phyloP scores from a whole-genome alignment of 192 early-diverging fungal genomes.

The Coemansia sp. region DNA sequence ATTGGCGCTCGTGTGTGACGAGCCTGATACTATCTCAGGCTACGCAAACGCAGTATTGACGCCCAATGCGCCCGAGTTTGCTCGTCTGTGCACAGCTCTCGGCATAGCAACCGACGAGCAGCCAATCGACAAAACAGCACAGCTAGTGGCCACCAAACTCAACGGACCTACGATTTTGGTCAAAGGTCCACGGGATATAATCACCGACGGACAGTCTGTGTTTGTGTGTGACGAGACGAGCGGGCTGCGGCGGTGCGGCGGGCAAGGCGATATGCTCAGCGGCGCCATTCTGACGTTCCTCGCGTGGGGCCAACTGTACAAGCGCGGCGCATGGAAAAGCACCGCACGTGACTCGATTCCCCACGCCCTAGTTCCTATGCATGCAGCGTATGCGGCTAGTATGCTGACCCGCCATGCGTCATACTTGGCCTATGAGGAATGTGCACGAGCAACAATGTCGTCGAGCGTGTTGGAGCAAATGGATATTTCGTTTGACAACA shows the following conservation, averaged over 20 bases:
- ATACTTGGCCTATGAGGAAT: constrained; percentile 48
- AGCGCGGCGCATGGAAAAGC: constrained; percentile 57
- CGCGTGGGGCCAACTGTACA: constrained; percentile 77
- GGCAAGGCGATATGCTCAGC: constrained; percentile 92
- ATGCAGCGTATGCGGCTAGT: constrained; percentile 64
- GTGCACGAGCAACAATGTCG: constrained; percentile 40
- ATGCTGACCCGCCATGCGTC: constrained; percentile 48
- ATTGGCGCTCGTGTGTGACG: constrained; percentile 69
- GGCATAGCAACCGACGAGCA: constrained; percentile 41
- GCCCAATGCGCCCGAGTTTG: constrained; percentile 87
- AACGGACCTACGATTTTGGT: constrained; percentile 77
- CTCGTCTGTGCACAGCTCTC: constrained; percentile 64
- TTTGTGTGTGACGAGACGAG: constrained; percentile 64
- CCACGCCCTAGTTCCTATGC: constrained; percentile 49
- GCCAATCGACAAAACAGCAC: constrained; percentile 39
- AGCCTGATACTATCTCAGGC: constrained; percentile 69
- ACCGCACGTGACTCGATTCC: constrained; percentile 16
- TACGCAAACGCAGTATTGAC: constrained; percentile 79
- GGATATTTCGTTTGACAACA: constrained; percentile 53
- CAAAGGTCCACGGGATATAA: constrained; percentile 75
- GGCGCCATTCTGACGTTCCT: constrained; percentile 83
- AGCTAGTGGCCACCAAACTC: constrained; percentile 62
- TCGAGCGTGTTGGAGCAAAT: constrained; percentile 44
- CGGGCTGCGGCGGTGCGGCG: constrained; percentile 84
- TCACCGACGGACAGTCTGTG: constrained; percentile 70